Evolutionary conservation across 208 protist genomes (phyloP), one percentile per base, ranked within the genome.

Genomic region (Trypanosoma theileri): DNA sequence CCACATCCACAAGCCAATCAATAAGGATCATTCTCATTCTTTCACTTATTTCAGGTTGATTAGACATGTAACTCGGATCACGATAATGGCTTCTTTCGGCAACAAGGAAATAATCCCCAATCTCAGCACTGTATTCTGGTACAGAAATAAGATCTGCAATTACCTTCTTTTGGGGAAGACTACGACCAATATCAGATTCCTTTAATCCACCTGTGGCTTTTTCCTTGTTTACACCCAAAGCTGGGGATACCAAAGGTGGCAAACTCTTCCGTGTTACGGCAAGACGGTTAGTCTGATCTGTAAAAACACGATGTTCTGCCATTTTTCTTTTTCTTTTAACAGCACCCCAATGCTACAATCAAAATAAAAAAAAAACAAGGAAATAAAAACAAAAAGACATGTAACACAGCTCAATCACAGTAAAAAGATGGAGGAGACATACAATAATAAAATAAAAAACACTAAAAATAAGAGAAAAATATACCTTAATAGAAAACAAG

Each of bases 1-100:
- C 75, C 13, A 99, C 98, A 62, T 98, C 98, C 14, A 98, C 81
- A 45, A 99, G 87, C 98, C 98, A 99, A 72, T 99, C 98, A 45
- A 99, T 82, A 31, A 99, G 81, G 51, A 99, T 98, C 53, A 89
- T 84, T 24, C 98, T 80, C 98, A 99, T 99, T 53, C 86, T 84
- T 45, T 93, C 84, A 35, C 84, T 99, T 31, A 99, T 85, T 52
- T 99, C 93, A 0, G 78, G 74, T 71, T 97, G 94, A 41, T 85
- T 81, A 16, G 75, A 53, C 71, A 91, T 86, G 64, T 91, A 89
- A 41, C 56, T 41, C 4, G 79, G 63, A 48, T 86, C 74, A 11
- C 58, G 44, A 57, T 85, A 88, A 51, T 85, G 63, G 22, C 61
- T 70, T 13, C 68, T 67, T 59, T 94, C 85, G 0, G 77, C 70